Base-by-base conservation (phyloP, 2,329 filamentous ascomycete species). In the Talaromyces sp. region DNA sequence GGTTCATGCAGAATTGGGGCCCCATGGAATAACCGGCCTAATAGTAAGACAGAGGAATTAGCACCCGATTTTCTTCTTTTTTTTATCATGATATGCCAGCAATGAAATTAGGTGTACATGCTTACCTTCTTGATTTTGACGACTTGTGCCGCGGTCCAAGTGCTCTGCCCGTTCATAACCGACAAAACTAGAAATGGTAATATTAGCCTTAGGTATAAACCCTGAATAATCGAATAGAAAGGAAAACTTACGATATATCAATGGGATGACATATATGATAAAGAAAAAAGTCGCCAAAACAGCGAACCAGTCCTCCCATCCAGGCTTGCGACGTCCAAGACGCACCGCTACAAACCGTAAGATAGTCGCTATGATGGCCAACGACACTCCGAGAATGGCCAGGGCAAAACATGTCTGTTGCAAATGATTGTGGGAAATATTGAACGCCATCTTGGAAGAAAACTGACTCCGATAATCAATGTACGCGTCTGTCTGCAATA, bases 1-100 rank as follows among this genome's bases (percentile, higher is more conserved):
- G 60, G n/a, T 63, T 50, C 60, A 63, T 63, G 50, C 60, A 63
- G 24, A 63, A 63, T 22, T 63, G 60, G 13, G 60, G 60, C 33
- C 60, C 60, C 60, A 63, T 63, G 6, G 60, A 56, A n/a, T 63
- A 63, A 19, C 60, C 60, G 50, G 22, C 24, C 60, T 63, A 37
- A 14, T 33, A 14, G 45, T 22, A 24, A 62, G 52, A 56, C 7
- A 33, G 41, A 45, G 41, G 19, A 45, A n/a, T 45, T 45, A 45
- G 41, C 19, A 9, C 11, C 37, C 10, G 11, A 41, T 45, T 4
- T 45, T 45, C 19, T 19, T 45, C 39, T 22, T 11, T 19, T 19
- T 19, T 19, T 19, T 19, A 19, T 19, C 16, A 16, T 45, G 7
- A 45, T 4, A 14, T 45, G 8, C 10, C 37, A 35, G 10, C 33